phyloP scores from a whole-genome alignment of 306 rosid genomes.

The Prunus davidiana region DNA sequence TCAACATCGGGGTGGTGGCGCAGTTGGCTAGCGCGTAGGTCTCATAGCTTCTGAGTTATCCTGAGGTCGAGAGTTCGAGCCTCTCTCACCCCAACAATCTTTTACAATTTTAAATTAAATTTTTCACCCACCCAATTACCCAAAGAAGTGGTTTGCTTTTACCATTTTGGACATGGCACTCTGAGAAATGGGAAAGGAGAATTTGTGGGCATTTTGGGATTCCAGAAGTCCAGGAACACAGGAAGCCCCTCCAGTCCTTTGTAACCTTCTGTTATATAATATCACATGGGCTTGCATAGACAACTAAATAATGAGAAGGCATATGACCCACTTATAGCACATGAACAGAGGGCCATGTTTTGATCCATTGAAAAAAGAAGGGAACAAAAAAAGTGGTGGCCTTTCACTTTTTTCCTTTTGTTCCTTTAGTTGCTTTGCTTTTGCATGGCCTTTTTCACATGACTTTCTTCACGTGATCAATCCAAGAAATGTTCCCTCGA shows the following conservation, averaged over 20 bases:
- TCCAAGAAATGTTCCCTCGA: background rate
- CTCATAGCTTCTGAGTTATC: constrained; percentile 26
- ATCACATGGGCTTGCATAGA: background rate
- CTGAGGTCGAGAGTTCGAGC: constrained; percentile 46
- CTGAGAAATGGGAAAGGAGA: background rate
- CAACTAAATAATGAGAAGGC: background rate
- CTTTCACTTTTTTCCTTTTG: background rate
- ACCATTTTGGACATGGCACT: background rate
- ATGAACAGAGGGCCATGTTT: constrained; percentile 4
- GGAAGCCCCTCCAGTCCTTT: background rate
- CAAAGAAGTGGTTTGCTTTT: background rate
- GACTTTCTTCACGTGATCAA: background rate
- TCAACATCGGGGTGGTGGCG: constrained; percentile 35
- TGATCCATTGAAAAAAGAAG: background rate
- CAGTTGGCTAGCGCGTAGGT: constrained; percentile 54
- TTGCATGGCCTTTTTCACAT: background rate
- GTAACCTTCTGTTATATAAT: no score
- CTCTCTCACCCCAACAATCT: constrained; percentile 37
- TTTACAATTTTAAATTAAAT: background rate
- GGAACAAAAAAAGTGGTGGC: background rate
- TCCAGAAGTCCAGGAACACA: background rate
- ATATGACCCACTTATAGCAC: background rate
- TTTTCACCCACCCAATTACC: background rate
- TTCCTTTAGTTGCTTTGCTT: background rate
- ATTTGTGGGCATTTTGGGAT: background rate